Evolutionary conservation across 2,329 filamentous ascomycete species (phyloP), one percentile per base, ranked within the genome.

Genomic region (Aspergillus fijiensis): DNA sequence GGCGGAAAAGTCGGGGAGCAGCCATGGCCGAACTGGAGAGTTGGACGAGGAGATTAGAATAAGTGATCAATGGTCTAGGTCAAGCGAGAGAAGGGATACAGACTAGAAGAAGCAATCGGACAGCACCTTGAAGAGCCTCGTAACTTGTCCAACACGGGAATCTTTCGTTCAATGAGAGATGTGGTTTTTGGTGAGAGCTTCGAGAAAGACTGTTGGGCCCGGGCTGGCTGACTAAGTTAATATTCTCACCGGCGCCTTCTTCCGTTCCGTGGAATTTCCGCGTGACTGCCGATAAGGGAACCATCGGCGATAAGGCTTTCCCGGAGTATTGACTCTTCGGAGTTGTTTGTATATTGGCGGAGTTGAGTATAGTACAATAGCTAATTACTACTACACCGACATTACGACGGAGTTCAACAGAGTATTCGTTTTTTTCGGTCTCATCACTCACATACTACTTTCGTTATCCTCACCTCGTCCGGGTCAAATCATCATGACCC

Each of bases 1-100:
- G 86, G 75, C 86, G 85, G 77, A 88, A 80, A 69, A 89, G 78
- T 79, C 86, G 82, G 70, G 84, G 78, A 73, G 81, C 80, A 72
- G 84, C 81, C 85, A 87, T 88, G 58, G 72, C 76, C 67, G 50
- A 56, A 21, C 75, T 80, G 70, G 72, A 69, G 73, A 72, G 73
- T 55, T 60, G 49, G 39, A 7, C 9, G 5, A 45, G 51, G 62
- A 50, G 53, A 52, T 58, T 49, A 64, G 49, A 49, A 61, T 51
- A 55, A 60, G 64, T 64, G 60, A 63, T 58, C 52, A 60, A 61
- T 60, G 62, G 47, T 50, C 53, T 56, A 49, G 42, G 58, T 64
- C 23, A 49, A 27, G 51, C 62, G 11, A 35, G 33, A 61, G 56
- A 35, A 64, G 42, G 47, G 54, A 25, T 58, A 56, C 48, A 52